Evolutionary conservation across 805 yeast genomes (phyloP).

Genomic region (Yamadazyma tumulicola): DNA sequence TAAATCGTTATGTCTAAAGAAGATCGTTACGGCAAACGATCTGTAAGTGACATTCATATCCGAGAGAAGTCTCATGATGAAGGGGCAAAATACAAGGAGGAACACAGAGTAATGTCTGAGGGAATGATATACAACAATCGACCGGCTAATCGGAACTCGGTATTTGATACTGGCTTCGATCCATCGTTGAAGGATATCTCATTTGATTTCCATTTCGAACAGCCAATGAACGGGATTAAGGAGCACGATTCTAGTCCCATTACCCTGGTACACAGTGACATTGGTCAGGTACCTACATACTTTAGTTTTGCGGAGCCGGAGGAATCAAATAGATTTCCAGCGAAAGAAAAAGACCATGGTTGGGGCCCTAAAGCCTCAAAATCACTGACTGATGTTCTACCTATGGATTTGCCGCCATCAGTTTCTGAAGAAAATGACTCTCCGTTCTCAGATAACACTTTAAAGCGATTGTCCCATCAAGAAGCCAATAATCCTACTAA

Average conservation of each 20-base stretch:
- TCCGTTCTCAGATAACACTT: too few relatives aligned
- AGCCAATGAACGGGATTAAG: conserved; percentile 2
- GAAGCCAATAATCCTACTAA: conserved; percentile 1
- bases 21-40: too few relatives aligned
- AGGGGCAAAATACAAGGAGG: background rate
- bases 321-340: conserved; percentile 4
- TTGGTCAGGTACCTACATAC: background rate
- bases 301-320: conserved; percentile 8
- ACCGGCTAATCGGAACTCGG: conserved; percentile 9
- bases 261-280: background rate
- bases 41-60: too few relatives aligned
- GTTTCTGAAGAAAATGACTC: too few relatives aligned
- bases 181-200: conserved; percentile 10
- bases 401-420: conserved; percentile 3
- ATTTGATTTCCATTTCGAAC: conserved; percentile 2
- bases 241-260: background rate
- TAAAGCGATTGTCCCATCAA: too few relatives aligned
- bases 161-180: conserved; percentile 15
- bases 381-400: background rate
- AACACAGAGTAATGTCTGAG: conserved; percentile 11
- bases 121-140: conserved; percentile 7
- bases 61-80: too few relatives aligned
- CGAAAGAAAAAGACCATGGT: too few relatives aligned
- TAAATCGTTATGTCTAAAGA: too few relatives aligned
- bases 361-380: background rate